phyloP scores from a whole-genome alignment of 2,329 filamentous ascomycete genomes.

The Cadophora luteo-olivacea region DNA sequence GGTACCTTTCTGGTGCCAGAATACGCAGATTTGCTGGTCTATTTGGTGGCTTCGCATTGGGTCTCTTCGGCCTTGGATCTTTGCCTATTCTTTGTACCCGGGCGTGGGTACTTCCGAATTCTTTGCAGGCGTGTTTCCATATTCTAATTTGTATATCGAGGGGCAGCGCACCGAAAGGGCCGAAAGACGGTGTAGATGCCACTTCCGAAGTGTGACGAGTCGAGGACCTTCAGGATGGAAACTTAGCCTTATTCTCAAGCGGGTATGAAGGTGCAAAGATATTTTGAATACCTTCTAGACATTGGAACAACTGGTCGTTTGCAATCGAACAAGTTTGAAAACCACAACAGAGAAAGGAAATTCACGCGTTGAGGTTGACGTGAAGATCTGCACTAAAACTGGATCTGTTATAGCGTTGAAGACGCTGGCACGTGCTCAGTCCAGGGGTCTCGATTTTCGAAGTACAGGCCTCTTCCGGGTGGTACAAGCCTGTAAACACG shows the following conservation, averaged over 20 bases:
- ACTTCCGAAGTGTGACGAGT: neutral
- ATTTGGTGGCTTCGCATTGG: neutral
- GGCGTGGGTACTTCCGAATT: neutral
- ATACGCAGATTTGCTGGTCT: slow-evolving; percentile 17
- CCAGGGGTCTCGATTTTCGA: neutral
- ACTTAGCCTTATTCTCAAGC: neutral
- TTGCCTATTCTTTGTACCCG: slow-evolving; percentile 7
- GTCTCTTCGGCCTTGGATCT: slow-evolving; percentile 10
- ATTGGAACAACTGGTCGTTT: neutral
- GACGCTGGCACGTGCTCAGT: slow-evolving; percentile 14
- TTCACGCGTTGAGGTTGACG: slow-evolving; percentile 8
- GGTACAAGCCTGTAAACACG: neutral
- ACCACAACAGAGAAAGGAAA: neutral
- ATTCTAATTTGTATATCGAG: slow-evolving; percentile 14
- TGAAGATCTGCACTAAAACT: slow-evolving; percentile 15
- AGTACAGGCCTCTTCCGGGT: neutral
- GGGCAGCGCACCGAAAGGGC: slow-evolving; percentile 7
- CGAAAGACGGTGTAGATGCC: neutral
- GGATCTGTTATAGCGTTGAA: neutral
- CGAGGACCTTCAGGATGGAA: neutral
- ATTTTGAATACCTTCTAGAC: neutral
- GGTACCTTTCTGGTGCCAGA: slow-evolving; percentile 3
- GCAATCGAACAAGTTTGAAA: neutral
- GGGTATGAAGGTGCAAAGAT: neutral
- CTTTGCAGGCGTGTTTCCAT: slow-evolving; percentile 11